These are phyloP conservation scores for Aspergillus sp. DNA, from an alignment of 2,329 filamentous ascomycete species.

Conservation along the genomic window DNA sequence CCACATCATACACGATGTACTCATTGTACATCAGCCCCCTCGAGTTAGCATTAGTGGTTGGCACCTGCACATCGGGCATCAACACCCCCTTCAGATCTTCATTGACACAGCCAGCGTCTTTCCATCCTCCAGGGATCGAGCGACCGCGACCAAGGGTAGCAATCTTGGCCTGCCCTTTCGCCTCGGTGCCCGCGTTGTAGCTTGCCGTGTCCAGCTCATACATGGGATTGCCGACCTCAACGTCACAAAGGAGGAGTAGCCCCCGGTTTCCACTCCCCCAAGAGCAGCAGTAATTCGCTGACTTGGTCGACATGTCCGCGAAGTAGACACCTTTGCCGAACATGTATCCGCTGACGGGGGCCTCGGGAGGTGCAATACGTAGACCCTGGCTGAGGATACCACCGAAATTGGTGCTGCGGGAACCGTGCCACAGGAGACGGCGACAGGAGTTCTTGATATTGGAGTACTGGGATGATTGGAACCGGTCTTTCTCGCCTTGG, in stretches of 20 bases:
- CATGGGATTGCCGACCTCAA: conserved; percentile 76
- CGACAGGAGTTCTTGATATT: conserved; percentile 62
- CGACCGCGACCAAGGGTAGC: conserved; percentile 71
- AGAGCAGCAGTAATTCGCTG: conserved; percentile 72
- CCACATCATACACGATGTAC: conserved; percentile 53
- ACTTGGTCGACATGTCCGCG: conserved; percentile 82
- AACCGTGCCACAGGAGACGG: conserved; percentile 85
- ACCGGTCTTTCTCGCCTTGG: conserved; percentile 69
- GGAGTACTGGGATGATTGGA: conserved; percentile 58
- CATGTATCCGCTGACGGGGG: conserved; percentile 79
- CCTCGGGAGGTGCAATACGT: conserved; percentile 79
- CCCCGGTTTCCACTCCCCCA: conserved; percentile 67
- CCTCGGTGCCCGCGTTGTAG: conserved; percentile 65
- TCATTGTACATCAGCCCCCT: conserved; percentile 42
- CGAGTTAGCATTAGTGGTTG: not conserved
- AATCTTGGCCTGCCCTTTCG: conserved; percentile 60
- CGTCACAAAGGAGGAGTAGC: conserved; percentile 79
- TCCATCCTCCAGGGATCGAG: conserved; percentile 69
- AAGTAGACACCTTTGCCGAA: conserved; percentile 90
- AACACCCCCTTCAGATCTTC: conserved; percentile 65
- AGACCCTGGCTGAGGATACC: conserved; percentile 86
- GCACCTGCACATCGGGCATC: conserved; percentile 52
- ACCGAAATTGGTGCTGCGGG: conserved; percentile 78
- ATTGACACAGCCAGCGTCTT: conserved; percentile 70
- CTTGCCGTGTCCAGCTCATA: conserved; percentile 60